Conservation (phyloP, 306 rosid genomes). For the Rosa rugosa region DNA sequence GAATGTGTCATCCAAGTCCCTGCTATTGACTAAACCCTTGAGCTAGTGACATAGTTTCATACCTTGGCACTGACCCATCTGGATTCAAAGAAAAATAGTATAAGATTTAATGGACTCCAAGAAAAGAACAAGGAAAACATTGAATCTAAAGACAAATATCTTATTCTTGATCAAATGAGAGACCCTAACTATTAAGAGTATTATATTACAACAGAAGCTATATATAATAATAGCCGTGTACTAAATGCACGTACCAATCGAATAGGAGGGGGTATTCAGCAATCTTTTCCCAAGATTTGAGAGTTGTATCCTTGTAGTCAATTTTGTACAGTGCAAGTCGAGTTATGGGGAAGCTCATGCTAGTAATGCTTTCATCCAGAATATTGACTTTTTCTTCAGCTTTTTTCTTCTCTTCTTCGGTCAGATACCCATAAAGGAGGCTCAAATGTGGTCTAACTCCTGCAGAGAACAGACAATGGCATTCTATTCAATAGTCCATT, state of each 20-base stretch:
- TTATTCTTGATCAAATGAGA: background rate
- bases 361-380: background rate
- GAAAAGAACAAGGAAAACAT: background rate
- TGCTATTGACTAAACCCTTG: background rate
- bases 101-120: background rate
- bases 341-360: background rate
- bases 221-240: too few species aligned
- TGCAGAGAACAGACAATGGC: background rate
- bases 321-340: background rate
- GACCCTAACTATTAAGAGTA: too few species aligned
- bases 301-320: background rate
- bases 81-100: background rate
- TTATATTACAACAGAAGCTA: background rate
- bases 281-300: background rate
- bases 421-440: background rate
- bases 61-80: background rate
- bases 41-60: background rate
- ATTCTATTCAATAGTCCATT: background rate
- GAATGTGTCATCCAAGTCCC: too few species aligned
- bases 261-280: background rate
- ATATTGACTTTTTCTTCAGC: background rate
- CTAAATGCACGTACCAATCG: background rate
- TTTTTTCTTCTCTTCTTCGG: background rate
- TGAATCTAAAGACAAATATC: background rate
- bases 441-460: background rate